Evolutionary conservation across 1,139 yeast species (phyloP), one percentile per base, ranked within the genome.

Genomic region (Debaryomyces sp.): DNA sequence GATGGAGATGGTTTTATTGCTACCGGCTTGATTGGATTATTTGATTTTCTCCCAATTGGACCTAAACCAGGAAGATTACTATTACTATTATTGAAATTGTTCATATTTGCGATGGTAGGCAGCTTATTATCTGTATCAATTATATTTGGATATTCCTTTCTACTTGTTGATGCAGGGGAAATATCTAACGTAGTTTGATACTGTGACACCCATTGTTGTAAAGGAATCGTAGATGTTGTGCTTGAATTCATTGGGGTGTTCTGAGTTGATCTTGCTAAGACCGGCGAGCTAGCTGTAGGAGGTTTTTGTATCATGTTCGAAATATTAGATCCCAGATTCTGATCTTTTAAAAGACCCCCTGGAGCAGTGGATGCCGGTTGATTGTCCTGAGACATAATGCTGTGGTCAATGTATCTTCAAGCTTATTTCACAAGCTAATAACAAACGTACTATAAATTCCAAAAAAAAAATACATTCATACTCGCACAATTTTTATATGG

Each of bases 301-400:
- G 26, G 24, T 35, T 12, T 15, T 21, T 9, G 4, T 21, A 27
- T 22, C 17, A 21, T 9, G 7, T 35, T 13, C 35, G 38, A 35
- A 12, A 22, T n/a, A 22, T 35, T 22, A 12, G 12, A 17, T 21
- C 26, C 38, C 23, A 17, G 37, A 18, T 7, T 22, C 32, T 8
- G 26, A 24, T 22, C 8, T 17, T 7, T 29, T 22, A 15, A 9
- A 4, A 22, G 9, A 17, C 30, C 21, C 15, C 21, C 15, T n/a
- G 68, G 64, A 22, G 66, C 57, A 41, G 63, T 65, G 10, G 68
- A 58, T 6, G 61, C 68, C 50, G 62, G 62, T 29, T 60, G 55
- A 33, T 45, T 54, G 32, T 34, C 38, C 37, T 36, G 36, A 13
- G 52, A 43, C 53, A 49, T 46, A 7, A 12, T 35, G 10, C 13